phyloP scores from a whole-genome alignment of 2,329 filamentous ascomycete genomes.

The Botrytis deweyae region DNA sequence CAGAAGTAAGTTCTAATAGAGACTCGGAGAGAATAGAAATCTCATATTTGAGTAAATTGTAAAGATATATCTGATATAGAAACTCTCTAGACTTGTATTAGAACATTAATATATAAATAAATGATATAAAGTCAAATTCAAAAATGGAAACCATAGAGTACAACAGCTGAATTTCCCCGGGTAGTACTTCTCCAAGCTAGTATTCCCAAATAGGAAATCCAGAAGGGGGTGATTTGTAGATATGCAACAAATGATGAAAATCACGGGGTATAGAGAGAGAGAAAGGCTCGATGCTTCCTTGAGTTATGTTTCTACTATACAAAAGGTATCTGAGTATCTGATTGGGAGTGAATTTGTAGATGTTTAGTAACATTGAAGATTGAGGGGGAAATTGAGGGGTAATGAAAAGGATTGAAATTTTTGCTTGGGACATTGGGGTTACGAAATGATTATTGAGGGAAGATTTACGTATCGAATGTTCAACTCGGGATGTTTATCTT shows the following conservation, averaged over 20 bases:
- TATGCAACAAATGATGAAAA: neutral
- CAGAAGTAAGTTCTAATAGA: neutral
- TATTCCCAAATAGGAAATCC: neutral
- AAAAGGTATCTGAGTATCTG: rapidly evolving
- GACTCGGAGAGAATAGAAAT: neutral
- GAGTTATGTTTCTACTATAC: neutral
- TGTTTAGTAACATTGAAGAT: neutral
- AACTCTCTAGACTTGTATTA: neutral
- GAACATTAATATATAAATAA: neutral
- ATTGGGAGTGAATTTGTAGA: neutral
- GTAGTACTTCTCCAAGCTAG: neutral
- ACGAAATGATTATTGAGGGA: neutral
- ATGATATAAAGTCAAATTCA: neutral
- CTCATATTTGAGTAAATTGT: neutral
- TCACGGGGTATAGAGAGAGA: neutral
- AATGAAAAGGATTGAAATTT: neutral
- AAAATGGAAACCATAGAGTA: rapidly evolving
- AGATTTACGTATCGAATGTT: neutral
- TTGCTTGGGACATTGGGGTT: neutral
- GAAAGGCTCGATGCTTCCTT: neutral
- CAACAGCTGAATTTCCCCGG: neutral
- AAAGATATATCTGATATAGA: neutral
- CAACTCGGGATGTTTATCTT: neutral
- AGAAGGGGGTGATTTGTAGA: neutral
- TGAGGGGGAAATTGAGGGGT: too few relatives aligned